Evolutionary conservation across 2,329 filamentous ascomycete species (phyloP).

Genomic region (Colletotrichum sp.): DNA sequence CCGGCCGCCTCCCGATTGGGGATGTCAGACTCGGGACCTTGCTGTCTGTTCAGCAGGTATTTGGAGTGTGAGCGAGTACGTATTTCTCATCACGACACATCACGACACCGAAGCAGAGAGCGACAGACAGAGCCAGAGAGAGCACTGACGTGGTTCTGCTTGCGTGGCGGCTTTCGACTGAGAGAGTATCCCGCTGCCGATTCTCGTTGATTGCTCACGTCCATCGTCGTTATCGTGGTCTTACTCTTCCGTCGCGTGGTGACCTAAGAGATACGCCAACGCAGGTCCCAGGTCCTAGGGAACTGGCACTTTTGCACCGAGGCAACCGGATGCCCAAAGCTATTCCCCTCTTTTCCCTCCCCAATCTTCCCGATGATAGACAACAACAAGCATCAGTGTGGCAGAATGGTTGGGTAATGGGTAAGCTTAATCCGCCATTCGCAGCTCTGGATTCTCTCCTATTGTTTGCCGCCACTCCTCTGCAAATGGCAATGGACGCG

Average conservation of each 20-base stretch:
- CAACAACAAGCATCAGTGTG: neutral
- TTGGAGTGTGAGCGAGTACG: neutral
- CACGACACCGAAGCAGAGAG: neutral
- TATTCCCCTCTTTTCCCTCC: neutral
- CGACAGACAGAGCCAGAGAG: neutral
- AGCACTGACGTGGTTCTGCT: neutral
- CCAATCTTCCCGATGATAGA: neutral
- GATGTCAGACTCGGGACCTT: neutral
- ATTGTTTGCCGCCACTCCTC: neutral
- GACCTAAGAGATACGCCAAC: neutral
- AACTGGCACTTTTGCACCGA: neutral
- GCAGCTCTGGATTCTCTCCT: neutral
- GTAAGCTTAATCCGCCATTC: neutral
- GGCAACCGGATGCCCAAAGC: neutral
- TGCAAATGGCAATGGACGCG: neutral
- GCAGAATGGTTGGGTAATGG: neutral
- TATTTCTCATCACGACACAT: neutral
- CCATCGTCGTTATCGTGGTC: neutral
- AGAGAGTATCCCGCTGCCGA: neutral
- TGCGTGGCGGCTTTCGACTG: neutral
- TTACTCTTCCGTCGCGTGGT: neutral
- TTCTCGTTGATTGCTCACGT: neutral
- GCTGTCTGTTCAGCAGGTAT: neutral
- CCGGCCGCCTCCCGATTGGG: constrained; percentile 3
- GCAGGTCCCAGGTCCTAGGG: neutral